phyloP scores from a whole-genome alignment of 148 eudicot genomes.

The Rhododendron ovatum region DNA sequence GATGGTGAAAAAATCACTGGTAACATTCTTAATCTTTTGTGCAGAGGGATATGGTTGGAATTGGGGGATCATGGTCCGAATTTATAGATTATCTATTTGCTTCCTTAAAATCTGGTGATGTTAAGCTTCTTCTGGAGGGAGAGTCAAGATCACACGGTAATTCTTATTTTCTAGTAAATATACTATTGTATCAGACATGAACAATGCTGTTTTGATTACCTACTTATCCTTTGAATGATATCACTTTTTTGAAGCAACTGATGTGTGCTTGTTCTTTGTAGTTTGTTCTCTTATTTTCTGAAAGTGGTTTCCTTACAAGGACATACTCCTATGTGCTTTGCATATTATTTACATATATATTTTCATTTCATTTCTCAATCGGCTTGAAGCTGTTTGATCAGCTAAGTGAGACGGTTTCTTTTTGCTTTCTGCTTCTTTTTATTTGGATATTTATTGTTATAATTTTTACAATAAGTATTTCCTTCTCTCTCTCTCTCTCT shows the following conservation, averaged over 20 bases:
- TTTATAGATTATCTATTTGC: slow-evolving; percentile 60
- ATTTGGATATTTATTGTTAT: neutral
- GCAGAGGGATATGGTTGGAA: slow-evolving; percentile 79
- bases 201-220: neutral
- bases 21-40: slow-evolving; percentile 8
- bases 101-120: slow-evolving; percentile 65
- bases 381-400: neutral
- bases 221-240: neutral
- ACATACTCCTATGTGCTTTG: neutral
- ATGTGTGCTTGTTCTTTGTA: neutral
- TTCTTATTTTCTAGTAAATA: neutral
- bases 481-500: neutral
- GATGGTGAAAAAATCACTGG: neutral
- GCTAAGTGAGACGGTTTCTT: neutral
- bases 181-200: neutral
- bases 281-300: neutral
- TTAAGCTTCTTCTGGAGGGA: slow-evolving; percentile 68
- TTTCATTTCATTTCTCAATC: neutral
- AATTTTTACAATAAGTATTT: neutral
- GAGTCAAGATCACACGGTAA: slow-evolving; percentile 51
- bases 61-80: slow-evolving; percentile 81
- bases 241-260: neutral
- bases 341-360: neutral
- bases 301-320: neutral
- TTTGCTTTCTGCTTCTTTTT: neutral